These are phyloP conservation scores for Fusarium liriodendri DNA, from an alignment of 2,329 filamentous ascomycete genomes.

Conservation along the genomic window DNA sequence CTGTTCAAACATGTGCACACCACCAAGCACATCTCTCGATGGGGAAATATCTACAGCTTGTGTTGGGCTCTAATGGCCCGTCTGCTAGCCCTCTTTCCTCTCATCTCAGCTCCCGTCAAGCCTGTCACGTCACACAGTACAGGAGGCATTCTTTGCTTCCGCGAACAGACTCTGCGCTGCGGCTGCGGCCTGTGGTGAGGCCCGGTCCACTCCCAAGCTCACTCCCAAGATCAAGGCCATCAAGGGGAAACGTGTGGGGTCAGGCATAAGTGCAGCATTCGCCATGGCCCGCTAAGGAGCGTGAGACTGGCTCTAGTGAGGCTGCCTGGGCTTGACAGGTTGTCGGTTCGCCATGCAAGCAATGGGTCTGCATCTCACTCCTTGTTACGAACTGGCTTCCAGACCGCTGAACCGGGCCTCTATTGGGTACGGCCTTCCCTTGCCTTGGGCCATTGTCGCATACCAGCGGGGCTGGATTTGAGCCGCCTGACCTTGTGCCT, in stretches of 20 bases:
- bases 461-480: slow-evolving; percentile 20
- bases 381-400: slow-evolving; percentile 33
- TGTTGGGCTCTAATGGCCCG: slow-evolving; percentile 3
- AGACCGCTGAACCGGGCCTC: slow-evolving; percentile 8
- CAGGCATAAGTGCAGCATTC: slow-evolving; percentile 45
- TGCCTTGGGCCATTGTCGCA: slow-evolving; percentile 25
- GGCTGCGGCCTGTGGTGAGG: slow-evolving; percentile 22
- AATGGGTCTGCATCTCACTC: slow-evolving; percentile 39
- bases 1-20: slow-evolving; percentile 16
- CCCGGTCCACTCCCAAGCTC: slow-evolving; percentile 28
- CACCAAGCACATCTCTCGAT: slow-evolving; percentile 27
- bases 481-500: slow-evolving; percentile 17
- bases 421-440: slow-evolving; percentile 13
- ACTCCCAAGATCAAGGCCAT: slow-evolving; percentile 23
- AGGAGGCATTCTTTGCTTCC: slow-evolving; percentile 22
- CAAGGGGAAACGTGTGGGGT: slow-evolving; percentile 40
- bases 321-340: slow-evolving; percentile 42
- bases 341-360: slow-evolving; percentile 45
- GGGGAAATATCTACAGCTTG: slow-evolving; percentile 24
- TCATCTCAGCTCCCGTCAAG: slow-evolving; percentile 20
- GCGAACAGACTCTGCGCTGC: slow-evolving; percentile 25
- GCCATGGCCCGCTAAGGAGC: slow-evolving; percentile 16
- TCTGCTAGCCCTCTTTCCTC: slow-evolving; percentile 19
- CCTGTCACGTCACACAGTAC: slow-evolving; percentile 30
- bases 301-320: slow-evolving; percentile 33